Evolutionary conservation across 2,329 filamentous ascomycete species (phyloP).

Genomic region (Graphilbum fragrans): DNA sequence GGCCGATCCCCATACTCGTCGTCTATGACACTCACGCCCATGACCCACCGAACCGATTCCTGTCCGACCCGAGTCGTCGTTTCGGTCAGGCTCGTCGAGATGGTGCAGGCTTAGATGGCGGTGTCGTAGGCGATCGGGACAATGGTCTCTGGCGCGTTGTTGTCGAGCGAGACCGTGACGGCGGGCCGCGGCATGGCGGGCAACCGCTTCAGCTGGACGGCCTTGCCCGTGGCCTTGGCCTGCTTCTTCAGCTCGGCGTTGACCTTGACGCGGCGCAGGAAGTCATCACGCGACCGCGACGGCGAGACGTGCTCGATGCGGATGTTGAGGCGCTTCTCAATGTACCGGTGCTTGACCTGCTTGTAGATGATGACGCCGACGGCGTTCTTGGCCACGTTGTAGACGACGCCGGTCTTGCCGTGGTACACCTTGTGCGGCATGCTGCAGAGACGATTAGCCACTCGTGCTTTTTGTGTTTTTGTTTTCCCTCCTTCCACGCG

Average conservation of each 20-base stretch:
- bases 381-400: constrained; percentile 97
- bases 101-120: constrained; percentile 81
- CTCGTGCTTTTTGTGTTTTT: no score
- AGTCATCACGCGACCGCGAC: constrained; percentile 93
- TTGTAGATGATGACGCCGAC: constrained; percentile 99
- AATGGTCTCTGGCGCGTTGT: constrained; percentile 15
- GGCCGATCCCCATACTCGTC: no score
- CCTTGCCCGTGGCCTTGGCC: constrained; percentile 80
- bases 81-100: no score
- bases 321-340: constrained; percentile 99
- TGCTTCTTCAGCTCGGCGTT: constrained; percentile 88
- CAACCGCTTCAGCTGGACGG: constrained; percentile 87
- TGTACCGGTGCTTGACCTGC: constrained; percentile 98
- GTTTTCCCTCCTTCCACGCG: no score
- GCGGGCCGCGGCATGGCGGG: constrained; percentile 69
- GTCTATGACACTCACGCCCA: no score
- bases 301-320: constrained; percentile 93
- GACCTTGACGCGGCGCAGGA: constrained; percentile 90
- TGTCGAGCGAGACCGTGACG: constrained; percentile 36
- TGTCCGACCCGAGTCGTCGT: no score
- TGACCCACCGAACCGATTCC: no score
- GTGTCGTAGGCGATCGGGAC: constrained; percentile 76
- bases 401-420: constrained; percentile 95
- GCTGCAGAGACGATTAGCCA: no score
- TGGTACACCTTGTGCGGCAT: constrained; percentile 99